Evolutionary conservation across 352 stramenopile genomes (phyloP), one percentile per base, ranked within the genome.

Genomic region (Phytophthora ramorum): DNA sequence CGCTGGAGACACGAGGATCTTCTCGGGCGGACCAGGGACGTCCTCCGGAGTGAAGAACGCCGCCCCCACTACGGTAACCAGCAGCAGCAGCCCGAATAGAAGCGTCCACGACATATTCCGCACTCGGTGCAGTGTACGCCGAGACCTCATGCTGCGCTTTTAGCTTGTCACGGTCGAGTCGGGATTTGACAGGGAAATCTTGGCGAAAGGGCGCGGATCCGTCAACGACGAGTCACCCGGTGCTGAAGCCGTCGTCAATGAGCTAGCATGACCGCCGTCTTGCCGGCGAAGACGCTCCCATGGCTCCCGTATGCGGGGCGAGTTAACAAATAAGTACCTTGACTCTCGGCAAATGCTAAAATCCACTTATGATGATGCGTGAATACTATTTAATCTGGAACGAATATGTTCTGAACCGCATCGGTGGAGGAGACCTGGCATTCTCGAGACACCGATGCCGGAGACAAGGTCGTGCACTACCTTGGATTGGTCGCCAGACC

Each of bases 1-100:
- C 5, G 65, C 61, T 3, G 74, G 34, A 35, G 70, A 71, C 22
- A 89, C 63, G 20, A 89, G 48, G 16, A 92, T 47, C 26, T 80
- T 83, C 22, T 87, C 74, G 0, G 83, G 83, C 6, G 81, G 77
- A 0, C 78, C 78, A 0, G 83, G 81, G 5, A 90, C 81, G 58
- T 90, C 81, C 32, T 89, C 74, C 8, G 83, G 81, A 0, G 69
- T 81, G 56, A 92, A 87, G 0, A 87, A 40, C 12, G 72, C 71
- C n/a, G 48, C 75, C 1, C 44, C 49, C 13, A 19, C 19, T 44
- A 10, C 28, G 7, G 26, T 7, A 32, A 9, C 4, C n/a, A n/a
- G n/a, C 26, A 32, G 4, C 26, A 69, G 19, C 24, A 63, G 37
- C 9, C 38, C 40, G 9, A 46, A 46, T 6, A 19, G n/a, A 7